Evolutionary conservation across 176 grass and related monocot genomes (phyloP), one percentile per base, ranked within the genome.

Genomic region (Zoysia pacifica): DNA sequence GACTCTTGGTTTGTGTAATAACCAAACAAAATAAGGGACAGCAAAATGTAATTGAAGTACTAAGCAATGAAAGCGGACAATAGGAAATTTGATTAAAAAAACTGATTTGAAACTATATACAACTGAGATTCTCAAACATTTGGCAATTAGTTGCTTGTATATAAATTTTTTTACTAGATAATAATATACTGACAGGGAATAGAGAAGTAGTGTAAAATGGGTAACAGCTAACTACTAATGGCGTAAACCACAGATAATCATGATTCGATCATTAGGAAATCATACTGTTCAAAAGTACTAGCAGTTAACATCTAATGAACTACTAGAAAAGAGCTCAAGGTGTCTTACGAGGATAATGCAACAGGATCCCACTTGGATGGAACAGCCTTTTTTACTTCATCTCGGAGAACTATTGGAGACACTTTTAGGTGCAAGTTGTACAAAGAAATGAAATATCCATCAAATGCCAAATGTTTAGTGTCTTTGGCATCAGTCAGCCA

Each of bases 381-480:
- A 80, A 98, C 95, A n/a, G 83, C 90, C 43, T 60, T 89, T 89
- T 93, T 98, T 3, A 98, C 95, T 81, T 94, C 87, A 64, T 91
- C 90, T 50, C 72, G 86, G 45, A 98, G 95, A 87, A 98, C 82
- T 69, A 98, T 79, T 41, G 92, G 87, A 89, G 95, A 93, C 91
- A 88, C 86, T 85, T 85, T 98, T 64, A 98, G 85, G 77, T 94
- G 90, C 67, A 98, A 74, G 69, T 94, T 98, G 79, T 89, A 98
- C 78, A 94, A 91, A 9, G 89, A 91, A 89, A 98, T 94, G 81
- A 94, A 98, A 85, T 90, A 94, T 70, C 92, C 95, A 72, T 98
- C 92, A 59, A 94, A 98, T 7, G 92, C 90, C 39, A 98, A 81
- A 92, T 79, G 81, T 72, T 98, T 94, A 55, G 88, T 87, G 4